phyloP scores from a whole-genome alignment of 2,329 filamentous ascomycete species.

The Exserohilum turcica region DNA sequence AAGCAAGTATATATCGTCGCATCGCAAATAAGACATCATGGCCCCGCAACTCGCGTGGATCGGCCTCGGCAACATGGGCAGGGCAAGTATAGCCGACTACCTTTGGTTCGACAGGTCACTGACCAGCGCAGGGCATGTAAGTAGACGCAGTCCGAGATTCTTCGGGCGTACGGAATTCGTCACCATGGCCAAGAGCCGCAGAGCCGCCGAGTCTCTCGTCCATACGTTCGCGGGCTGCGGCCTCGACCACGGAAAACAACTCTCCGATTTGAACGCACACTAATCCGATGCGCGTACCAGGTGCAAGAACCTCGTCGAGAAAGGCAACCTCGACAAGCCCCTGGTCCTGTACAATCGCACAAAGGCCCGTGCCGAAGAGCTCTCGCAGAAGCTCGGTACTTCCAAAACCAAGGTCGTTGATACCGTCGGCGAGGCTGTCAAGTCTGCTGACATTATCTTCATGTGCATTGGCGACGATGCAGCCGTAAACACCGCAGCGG shows the following conservation, averaged over 20 bases:
- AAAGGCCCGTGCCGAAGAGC: conserved; percentile 65
- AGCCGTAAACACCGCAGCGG: conserved; percentile 68
- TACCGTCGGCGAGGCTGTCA: conserved; percentile 68
- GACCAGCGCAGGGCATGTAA: conserved; percentile 68
- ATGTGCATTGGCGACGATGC: conserved; percentile 79
- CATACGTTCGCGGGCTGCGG: no score
- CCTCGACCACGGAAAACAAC: no score
- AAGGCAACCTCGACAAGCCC: conserved; percentile 72
- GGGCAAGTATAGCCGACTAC: conserved; percentile 57
- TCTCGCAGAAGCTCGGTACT: conserved; percentile 64
- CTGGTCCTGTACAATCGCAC: conserved; percentile 84
- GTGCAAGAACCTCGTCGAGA: conserved; percentile 73
- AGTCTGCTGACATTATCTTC: conserved; percentile 77
- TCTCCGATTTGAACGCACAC: neutral
- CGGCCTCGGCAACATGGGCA: conserved; percentile 86
- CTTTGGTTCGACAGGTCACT: conserved; percentile 2
- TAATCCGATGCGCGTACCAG: neutral
- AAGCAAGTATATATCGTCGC: neutral
- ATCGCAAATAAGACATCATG: conserved; percentile 35
- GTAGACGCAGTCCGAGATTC: neutral
- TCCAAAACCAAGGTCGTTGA: conserved; percentile 68
- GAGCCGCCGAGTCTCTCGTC: neutral
- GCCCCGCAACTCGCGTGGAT: conserved; percentile 71
- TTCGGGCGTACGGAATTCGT: neutral
- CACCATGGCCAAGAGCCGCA: neutral